phyloP scores from a whole-genome alignment of 306 rosid genomes.

The Trifolium subterraneum region DNA sequence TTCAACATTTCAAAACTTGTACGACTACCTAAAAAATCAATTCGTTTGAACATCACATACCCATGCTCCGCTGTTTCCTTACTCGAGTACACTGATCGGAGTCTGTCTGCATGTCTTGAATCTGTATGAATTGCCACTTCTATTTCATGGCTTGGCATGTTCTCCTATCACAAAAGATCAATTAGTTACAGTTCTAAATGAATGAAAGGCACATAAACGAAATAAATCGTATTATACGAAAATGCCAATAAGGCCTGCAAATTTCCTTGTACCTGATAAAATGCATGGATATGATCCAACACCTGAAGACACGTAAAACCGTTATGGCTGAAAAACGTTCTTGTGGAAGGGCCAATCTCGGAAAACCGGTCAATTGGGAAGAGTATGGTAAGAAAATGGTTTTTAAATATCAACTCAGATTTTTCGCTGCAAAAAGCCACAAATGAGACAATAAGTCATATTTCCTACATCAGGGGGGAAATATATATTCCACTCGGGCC shows the following conservation, averaged over 20 bases:
- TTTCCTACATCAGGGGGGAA: background rate
- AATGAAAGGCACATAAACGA: slow-evolving; percentile 10
- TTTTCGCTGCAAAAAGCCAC: slow-evolving; percentile 71
- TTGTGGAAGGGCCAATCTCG: slow-evolving; percentile 97
- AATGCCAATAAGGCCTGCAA: slow-evolving; percentile 5
- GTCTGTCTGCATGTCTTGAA: slow-evolving; percentile 90
- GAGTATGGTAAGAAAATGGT: slow-evolving; percentile 77
- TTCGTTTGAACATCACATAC: slow-evolving; percentile 61
- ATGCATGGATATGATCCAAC: slow-evolving; percentile 75
- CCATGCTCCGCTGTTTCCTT: slow-evolving; percentile 69
- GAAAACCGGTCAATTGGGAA: slow-evolving; percentile 89
- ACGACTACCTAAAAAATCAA: slow-evolving; percentile 86
- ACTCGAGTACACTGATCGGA: slow-evolving; percentile 73
- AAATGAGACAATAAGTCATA: slow-evolving; percentile 4
- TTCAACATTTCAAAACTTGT: slow-evolving; percentile 90
- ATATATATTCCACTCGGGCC: background rate
- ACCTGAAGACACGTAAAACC: slow-evolving; percentile 92
- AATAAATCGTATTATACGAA: background rate
- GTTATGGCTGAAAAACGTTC: slow-evolving; percentile 63
- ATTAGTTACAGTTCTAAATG: slow-evolving; percentile 7
- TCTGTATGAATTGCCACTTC: slow-evolving; percentile 90
- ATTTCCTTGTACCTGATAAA: slow-evolving; percentile 81
- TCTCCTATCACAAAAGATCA: slow-evolving; percentile 59
- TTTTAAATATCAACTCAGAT: slow-evolving; percentile 77
- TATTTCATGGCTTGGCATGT: slow-evolving; percentile 75